Base-by-base conservation (phyloP, 2,329 filamentous ascomycete genomes). In the Epichloe scottii region DNA sequence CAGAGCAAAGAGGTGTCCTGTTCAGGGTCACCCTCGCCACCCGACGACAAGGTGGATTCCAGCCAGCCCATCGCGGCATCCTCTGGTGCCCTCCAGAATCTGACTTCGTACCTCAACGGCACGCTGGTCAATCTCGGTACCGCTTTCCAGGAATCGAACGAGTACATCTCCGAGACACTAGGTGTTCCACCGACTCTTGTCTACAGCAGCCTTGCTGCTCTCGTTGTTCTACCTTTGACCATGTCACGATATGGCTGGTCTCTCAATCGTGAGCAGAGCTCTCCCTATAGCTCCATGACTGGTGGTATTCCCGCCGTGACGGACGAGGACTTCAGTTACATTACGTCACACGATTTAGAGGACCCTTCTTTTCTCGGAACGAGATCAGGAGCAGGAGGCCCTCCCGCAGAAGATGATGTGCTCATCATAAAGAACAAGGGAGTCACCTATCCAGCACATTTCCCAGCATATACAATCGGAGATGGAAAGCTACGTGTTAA, bases 241-340 rank as follows among this genome's bases (percentile, higher is more conserved):
- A 79, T 80, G 77, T 72, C 72, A 62, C 71, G 75, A 59, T 79
- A 74, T 63, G 71, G 74, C 55, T 78, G 74, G 70, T 70, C 71
- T 10, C 62, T 66, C 50, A 63, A 61, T 50, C 71, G 71, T 54
- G 71, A 71, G 46, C 68, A 68, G 52, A 61, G 78, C 54, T 79
- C 76, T 46, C 75, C 76, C n/a, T 79, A 74, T 58, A 66, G 66
- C 52, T 75, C 76, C 35, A 61, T 68, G 53, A 65, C 69, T 38
- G 71, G 70, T 44, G 71, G 73, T 41, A 67, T 75, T 10, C 78
- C 81, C 34, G 75, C 81, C 56, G 82, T 90, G 53, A 85, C 80
- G 59, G 84, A 89, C 58, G 79, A 84, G 35, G 86, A 90, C 69
- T 91, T 82, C 66, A 84, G 81, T 63, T 90, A 91, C 71, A 89